Conservation (phyloP, 2,329 filamentous ascomycete species). For the Paraconiothyrium sp. region DNA sequence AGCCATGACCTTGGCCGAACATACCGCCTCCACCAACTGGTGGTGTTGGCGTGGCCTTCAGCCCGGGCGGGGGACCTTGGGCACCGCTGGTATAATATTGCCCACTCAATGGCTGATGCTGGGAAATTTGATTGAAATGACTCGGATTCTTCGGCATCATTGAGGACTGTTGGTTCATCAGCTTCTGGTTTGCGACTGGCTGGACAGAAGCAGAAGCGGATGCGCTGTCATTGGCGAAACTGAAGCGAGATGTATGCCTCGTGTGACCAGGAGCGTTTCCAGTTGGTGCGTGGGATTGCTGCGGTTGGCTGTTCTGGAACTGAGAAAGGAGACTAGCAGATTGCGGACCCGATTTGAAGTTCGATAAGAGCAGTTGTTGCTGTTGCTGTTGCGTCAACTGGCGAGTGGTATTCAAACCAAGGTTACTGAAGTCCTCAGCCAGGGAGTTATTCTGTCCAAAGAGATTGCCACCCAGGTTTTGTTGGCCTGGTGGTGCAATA, state of each 20-base stretch:
- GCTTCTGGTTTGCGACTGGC: conserved; percentile 78
- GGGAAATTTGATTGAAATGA: conserved; percentile 62
- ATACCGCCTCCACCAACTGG: conserved; percentile 81
- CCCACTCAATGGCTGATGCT: conserved; percentile 64
- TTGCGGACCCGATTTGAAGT: conserved; percentile 62
- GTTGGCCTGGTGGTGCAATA: conserved; percentile 81
- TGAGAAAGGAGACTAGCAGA: conserved; percentile 64
- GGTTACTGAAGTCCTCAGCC: conserved; percentile 49
- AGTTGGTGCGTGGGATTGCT: conserved; percentile 60
- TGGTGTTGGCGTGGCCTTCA: conserved; percentile 94
- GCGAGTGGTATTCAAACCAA: conserved; percentile 69
- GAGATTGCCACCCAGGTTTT: conserved; percentile 57
- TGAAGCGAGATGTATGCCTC: conserved; percentile 86
- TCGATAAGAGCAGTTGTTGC: conserved; percentile 71
- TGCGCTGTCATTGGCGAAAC: conserved; percentile 79
- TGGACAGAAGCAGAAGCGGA: conserved; percentile 73
- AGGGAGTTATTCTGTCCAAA: conserved; percentile 47
- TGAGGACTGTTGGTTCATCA: conserved; percentile 85
- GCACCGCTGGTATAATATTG: conserved; percentile 87
- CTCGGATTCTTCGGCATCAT: conserved; percentile 73
- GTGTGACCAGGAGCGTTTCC: conserved; percentile 74
- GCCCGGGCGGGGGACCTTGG: conserved; percentile 89
- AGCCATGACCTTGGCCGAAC: conserved; percentile 89
- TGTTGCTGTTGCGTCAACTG: conserved; percentile 83
- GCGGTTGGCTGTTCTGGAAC: conserved; percentile 56